These are phyloP conservation scores for Naegleria fowleri DNA, from an alignment of 208 protist genomes.

Conservation along the genomic window DNA sequence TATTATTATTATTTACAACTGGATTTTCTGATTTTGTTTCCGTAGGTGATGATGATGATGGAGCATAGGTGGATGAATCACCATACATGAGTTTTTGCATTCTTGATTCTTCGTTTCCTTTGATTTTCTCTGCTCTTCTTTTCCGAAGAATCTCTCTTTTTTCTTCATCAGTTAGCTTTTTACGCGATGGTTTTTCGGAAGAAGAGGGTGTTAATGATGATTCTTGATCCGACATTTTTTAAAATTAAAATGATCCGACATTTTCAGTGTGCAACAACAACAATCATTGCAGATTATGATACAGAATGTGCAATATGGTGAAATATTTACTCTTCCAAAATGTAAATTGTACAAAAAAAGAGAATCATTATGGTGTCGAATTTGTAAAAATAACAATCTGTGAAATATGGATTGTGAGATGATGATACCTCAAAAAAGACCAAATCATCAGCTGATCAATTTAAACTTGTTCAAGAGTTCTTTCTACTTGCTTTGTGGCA, in stretches of 20 bases:
- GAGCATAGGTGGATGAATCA: not conserved
- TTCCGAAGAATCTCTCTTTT: not conserved
- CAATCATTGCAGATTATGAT: no score
- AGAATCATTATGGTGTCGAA: no score
- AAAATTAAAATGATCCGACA: no score
- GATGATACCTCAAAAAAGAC: no score
- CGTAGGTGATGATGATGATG: no score
- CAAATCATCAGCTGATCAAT: no score
- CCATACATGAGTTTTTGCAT: not conserved
- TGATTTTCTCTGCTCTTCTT: not conserved
- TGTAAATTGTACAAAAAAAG: no score
- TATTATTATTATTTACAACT: not conserved
- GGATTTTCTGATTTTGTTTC: not conserved
- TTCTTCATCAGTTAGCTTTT: not conserved
- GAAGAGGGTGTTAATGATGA: not conserved
- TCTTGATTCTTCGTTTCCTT: not conserved
- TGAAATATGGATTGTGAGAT: no score
- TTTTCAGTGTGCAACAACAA: no score
- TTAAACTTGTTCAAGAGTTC: not conserved
- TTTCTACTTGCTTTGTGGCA: constrained; percentile 6
- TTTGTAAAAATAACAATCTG: no score
- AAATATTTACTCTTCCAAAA: no score
- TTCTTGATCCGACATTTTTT: not conserved
- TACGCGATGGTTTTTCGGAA: not conserved
- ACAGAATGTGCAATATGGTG: no score